Conservation (phyloP, 768 basidiomycete species). For the Serendipita vermifera region DNA sequence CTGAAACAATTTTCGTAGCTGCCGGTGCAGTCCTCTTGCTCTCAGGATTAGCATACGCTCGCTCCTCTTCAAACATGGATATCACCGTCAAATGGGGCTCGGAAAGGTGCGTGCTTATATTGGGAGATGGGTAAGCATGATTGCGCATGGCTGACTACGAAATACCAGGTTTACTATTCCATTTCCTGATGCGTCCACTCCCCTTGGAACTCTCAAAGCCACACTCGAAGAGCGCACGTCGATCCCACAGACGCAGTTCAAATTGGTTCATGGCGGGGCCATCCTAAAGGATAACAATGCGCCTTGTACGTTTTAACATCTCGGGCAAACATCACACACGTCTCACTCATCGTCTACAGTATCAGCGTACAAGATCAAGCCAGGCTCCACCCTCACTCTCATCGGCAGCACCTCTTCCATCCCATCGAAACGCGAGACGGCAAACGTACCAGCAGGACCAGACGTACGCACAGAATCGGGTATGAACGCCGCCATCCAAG, state of each 20-base stretch:
- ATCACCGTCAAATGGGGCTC: slow-evolving; percentile 1
- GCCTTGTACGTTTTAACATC: slow-evolving; percentile 34
- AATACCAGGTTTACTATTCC: background rate
- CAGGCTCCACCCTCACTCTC: slow-evolving; percentile 57
- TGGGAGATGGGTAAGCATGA: too few relatives aligned
- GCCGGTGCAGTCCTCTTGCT: background rate
- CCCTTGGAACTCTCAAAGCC: slow-evolving; percentile 41
- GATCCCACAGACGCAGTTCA: slow-evolving; percentile 56
- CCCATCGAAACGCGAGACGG: slow-evolving; percentile 18
- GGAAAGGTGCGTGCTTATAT: background rate
- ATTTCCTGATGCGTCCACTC: background rate
- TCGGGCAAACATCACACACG: background rate
- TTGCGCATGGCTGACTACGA: too few relatives aligned
- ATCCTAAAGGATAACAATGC: slow-evolving; percentile 75
- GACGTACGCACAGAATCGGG: slow-evolving; percentile 31
- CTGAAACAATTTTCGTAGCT: background rate
- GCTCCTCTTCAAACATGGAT: background rate
- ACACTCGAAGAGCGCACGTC: slow-evolving; percentile 63
- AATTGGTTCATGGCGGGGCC: slow-evolving; percentile 80
- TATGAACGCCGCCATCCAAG: slow-evolving; percentile 40
- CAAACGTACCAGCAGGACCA: slow-evolving; percentile 20
- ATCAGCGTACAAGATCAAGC: slow-evolving; percentile 59
- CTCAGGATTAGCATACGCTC: background rate
- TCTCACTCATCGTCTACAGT: slow-evolving; percentile 29
- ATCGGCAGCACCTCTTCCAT: slow-evolving; percentile 34